Percentiles rank a stretch among this genome's conserved stretches.
Evolutionary conservation across 2,329 filamentous ascomycete species (phyloP).

Genomic region (Dactylellina drechsleri): DNA sequence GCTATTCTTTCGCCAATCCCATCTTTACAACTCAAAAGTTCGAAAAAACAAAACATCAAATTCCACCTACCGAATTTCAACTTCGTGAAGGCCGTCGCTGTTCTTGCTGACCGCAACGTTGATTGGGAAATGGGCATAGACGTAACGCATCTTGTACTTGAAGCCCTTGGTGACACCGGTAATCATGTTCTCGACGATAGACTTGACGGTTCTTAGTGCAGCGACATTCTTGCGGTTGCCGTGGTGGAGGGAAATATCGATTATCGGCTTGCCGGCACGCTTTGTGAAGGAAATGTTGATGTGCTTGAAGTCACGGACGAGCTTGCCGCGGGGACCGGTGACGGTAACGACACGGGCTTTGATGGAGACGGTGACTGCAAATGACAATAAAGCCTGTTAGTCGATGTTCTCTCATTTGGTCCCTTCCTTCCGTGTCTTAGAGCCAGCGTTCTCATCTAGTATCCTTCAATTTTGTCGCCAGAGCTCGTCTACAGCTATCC

Average conservation of each 20-base stretch:
- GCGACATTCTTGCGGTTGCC: slow-evolving; percentile 97
- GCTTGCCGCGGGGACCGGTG: slow-evolving; percentile 96
- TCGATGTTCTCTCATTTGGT: slow-evolving; percentile 10
- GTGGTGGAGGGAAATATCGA: slow-evolving; percentile 99
- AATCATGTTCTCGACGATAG: slow-evolving; percentile 98
- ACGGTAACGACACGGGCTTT: slow-evolving; percentile 97
- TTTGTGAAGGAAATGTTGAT: slow-evolving; percentile 94
- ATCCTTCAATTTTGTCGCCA: slow-evolving; percentile 17
- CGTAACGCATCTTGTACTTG: slow-evolving; percentile 99
- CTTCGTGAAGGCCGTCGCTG: slow-evolving; percentile 82
- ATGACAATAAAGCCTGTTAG: slow-evolving; percentile 62
- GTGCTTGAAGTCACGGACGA: slow-evolving; percentile 95
- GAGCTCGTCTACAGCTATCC: slow-evolving; percentile 18
- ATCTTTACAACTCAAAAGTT: background rate
- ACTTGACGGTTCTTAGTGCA: slow-evolving; percentile 96
- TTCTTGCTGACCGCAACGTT: slow-evolving; percentile 99
- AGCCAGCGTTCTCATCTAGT: slow-evolving; percentile 1
- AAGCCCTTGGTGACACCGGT: slow-evolving; percentile 98
- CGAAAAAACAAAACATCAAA: background rate
- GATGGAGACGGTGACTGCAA: slow-evolving; percentile 93
- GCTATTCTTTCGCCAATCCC: background rate
- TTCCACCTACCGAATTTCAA: slow-evolving; percentile 89
- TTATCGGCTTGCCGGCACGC: slow-evolving; percentile 75
- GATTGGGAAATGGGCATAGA: slow-evolving; percentile 99
- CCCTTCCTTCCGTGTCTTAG: background rate